phyloP scores from a whole-genome alignment of 2,329 filamentous ascomycete genomes.

The Talaromyces sp. region DNA sequence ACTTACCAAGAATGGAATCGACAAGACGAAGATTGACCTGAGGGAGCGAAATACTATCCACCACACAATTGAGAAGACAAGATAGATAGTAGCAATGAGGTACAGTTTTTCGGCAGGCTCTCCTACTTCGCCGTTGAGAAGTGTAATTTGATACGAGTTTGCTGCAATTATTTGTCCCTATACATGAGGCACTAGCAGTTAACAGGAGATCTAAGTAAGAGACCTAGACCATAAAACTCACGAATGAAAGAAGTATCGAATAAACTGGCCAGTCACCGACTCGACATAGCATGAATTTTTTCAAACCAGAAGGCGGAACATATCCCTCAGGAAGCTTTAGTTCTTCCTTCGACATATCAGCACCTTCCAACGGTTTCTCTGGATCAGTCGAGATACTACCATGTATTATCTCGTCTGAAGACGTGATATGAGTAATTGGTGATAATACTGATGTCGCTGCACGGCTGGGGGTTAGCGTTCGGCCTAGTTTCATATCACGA shows the following conservation, averaged over 20 bases:
- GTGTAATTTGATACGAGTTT: slow-evolving; percentile 61
- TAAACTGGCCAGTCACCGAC: slow-evolving; percentile 60
- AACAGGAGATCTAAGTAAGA: background rate
- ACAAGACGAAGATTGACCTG: slow-evolving; percentile 52
- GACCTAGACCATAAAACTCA: slow-evolving; percentile 20
- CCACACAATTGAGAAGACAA: slow-evolving; percentile 54
- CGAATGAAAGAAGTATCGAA: slow-evolving; percentile 54
- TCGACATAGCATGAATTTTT: slow-evolving; percentile 48
- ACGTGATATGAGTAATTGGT: slow-evolving; percentile 9
- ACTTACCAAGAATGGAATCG: slow-evolving; percentile 49
- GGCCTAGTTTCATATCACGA: slow-evolving; percentile 38
- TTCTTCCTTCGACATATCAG: slow-evolving; percentile 38
- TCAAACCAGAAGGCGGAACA: slow-evolving; percentile 50
- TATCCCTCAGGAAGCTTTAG: slow-evolving; percentile 53
- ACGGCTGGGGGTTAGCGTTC: slow-evolving; percentile 26
- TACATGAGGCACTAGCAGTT: background rate
- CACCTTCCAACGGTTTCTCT: slow-evolving; percentile 25
- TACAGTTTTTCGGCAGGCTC: slow-evolving; percentile 55
- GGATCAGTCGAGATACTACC: background rate
- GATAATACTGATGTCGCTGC: slow-evolving; percentile 40
- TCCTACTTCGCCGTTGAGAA: slow-evolving; percentile 57
- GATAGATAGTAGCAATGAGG: slow-evolving; percentile 54
- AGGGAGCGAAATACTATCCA: slow-evolving; percentile 56
- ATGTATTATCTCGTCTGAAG: background rate
- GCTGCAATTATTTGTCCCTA: slow-evolving; percentile 55